A percentile compares a stretch with the other conserved stretches of the same genome.
Conservation (phyloP, 2,329 filamentous ascomycete species). For the Talaromyces albobiverticillius region DNA sequence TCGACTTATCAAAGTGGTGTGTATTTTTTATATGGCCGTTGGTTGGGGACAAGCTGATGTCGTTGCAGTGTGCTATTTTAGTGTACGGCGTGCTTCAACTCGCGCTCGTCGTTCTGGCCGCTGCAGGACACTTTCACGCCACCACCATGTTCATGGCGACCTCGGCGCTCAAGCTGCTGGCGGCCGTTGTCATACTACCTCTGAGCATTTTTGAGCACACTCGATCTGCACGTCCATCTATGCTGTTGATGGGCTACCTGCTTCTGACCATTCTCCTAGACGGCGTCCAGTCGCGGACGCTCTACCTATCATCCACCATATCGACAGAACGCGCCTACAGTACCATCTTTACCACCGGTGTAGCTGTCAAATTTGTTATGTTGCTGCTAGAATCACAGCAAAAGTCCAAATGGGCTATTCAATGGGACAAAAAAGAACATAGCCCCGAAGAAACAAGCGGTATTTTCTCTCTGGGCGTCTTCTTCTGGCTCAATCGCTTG, state of each 20-base stretch:
- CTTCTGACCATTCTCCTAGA: constrained; percentile 40
- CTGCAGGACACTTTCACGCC: constrained; percentile 9
- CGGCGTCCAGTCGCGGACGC: constrained; percentile 37
- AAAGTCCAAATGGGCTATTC: constrained; percentile 46
- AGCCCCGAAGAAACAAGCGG: constrained; percentile 49
- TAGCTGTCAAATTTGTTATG: constrained; percentile 39
- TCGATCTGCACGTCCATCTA: constrained; percentile 24
- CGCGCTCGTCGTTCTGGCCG: constrained; percentile 25
- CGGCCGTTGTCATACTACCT: constrained; percentile 16
- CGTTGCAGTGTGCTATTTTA: neutral
- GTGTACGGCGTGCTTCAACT: constrained; percentile 15
- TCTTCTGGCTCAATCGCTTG: constrained; percentile 50
- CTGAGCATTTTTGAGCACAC: constrained; percentile 6
- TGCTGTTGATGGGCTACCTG: constrained; percentile 37
- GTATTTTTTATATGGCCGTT: neutral
- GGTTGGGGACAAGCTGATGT: no score
- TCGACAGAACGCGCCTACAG: constrained; percentile 31
- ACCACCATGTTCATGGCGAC: constrained; percentile 29
- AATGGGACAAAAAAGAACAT: constrained; percentile 35
- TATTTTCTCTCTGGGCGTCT: constrained; percentile 41
- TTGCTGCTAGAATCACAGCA: constrained; percentile 41
- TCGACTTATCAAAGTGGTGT: constrained; percentile 28
- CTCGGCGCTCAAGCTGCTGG: constrained; percentile 25
- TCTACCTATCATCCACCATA: constrained; percentile 27
- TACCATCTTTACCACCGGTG: constrained; percentile 31